A percentile compares a stretch with the other conserved stretches of the same genome.
These are phyloP conservation scores for Pseudocercospora fijiensis DNA, from an alignment of 2,329 filamentous ascomycete genomes.

Conservation along the genomic window DNA sequence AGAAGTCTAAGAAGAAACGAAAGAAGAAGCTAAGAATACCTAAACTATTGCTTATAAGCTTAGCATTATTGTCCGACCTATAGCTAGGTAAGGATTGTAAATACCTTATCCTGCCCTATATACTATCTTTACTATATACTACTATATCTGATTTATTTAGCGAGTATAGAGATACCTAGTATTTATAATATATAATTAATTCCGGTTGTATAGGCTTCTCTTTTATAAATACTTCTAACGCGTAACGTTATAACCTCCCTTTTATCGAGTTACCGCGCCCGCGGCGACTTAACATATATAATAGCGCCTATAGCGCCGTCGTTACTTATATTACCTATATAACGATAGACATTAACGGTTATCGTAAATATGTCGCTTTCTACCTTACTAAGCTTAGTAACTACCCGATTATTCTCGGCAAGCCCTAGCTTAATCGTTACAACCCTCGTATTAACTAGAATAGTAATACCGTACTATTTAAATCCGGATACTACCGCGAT, in stretches of 20 bases:
- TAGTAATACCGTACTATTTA: not conserved
- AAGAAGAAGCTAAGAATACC: not conserved
- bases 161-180: conserved; percentile 1
- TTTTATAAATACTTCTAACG: not conserved
- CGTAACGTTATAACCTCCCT: not conserved
- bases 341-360: not conserved
- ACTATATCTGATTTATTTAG: not conserved
- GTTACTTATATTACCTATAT: not conserved
- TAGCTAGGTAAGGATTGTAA: not conserved
- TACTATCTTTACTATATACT: not conserved
- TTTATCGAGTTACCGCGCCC: not conserved
- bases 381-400: conserved; percentile 1
- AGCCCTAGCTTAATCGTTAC: not conserved
- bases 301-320: not conserved
- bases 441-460: not conserved
- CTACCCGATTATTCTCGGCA: not conserved
- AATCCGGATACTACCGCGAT: not conserved
- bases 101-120: not conserved
- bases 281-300: not conserved
- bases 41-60: not conserved
- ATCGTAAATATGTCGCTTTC: not conserved
- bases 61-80: not conserved
- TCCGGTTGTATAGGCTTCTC: not conserved
- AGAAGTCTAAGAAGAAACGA: not conserved
- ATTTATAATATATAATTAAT: not conserved